These are phyloP conservation scores for Aspergillus carbonarius DNA, from an alignment of 2,329 filamentous ascomycete species.

Conservation along the genomic window DNA sequence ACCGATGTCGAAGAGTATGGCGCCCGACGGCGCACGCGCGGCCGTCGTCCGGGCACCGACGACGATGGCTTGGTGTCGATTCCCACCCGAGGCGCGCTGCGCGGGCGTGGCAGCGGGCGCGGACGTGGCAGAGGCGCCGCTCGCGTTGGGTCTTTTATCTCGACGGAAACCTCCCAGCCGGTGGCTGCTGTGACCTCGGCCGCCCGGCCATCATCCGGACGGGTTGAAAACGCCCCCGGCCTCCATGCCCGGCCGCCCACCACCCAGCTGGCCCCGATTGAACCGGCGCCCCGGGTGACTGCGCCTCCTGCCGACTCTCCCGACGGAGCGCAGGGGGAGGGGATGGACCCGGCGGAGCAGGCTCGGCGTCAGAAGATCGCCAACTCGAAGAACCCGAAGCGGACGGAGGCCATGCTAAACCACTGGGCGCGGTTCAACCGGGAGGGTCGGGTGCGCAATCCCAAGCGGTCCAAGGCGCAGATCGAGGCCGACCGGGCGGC, in stretches of 20 bases:
- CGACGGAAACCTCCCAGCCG: conserved; percentile 18
- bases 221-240: conserved; percentile 3
- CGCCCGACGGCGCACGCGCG: conserved; percentile 35
- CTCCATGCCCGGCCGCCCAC: conserved; percentile 17
- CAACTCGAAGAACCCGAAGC: conserved; percentile 46
- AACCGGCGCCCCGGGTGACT: conserved; percentile 19
- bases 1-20: conserved; percentile 31
- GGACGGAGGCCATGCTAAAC: conserved; percentile 47
- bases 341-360: conserved; percentile 30
- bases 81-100: conserved; percentile 18
- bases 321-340: conserved; percentile 21
- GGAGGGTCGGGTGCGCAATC: conserved; percentile 44
- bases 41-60: conserved; percentile 26
- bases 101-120: conserved; percentile 29
- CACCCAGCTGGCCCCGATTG: conserved; percentile 20
- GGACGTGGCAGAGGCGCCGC: conserved; percentile 31
- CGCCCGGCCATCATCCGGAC: conserved; percentile 8
- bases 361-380: conserved; percentile 40
- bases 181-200: conserved; percentile 7
- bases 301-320: conserved; percentile 11
- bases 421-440: conserved; percentile 46
- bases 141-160: conserved; percentile 23
- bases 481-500: conserved; percentile 42
- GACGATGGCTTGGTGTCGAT: conserved; percentile 19
- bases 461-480: conserved; percentile 46